Evolutionary conservation across 176 grass and related monocot genomes (phyloP).

Genomic region (Aechmea fasciata): DNA sequence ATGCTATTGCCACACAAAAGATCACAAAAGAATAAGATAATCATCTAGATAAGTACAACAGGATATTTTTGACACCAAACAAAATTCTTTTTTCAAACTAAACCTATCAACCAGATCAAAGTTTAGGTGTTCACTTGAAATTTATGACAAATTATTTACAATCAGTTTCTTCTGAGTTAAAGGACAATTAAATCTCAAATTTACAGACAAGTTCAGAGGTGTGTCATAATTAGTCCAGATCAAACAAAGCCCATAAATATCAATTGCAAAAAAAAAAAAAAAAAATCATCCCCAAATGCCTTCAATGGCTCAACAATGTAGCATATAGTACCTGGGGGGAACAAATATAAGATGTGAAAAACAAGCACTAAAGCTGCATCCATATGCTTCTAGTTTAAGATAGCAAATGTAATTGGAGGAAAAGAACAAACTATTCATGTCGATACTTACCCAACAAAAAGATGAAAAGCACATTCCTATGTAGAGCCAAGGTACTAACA

Average conservation of each 20-base stretch:
- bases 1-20: slow-evolving; percentile 45
- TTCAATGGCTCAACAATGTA: not conserved
- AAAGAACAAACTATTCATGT: slow-evolving; percentile 19
- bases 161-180: no score
- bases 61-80: not conserved
- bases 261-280: slow-evolving; percentile 7
- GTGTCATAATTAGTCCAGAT: no score
- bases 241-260: not conserved
- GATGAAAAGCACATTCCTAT: slow-evolving; percentile 99
- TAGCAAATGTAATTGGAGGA: not conserved
- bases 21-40: slow-evolving; percentile 5
- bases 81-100: not conserved
- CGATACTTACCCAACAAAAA: slow-evolving; percentile 81
- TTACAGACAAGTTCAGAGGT: no score
- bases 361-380: not conserved
- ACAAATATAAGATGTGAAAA: not conserved
- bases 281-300: slow-evolving; percentile 8
- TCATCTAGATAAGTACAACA: not conserved
- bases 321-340: no score
- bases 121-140: no score
- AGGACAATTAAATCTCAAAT: no score
- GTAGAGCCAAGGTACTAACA: slow-evolving; percentile 97
- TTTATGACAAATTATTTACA: no score
- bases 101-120: not conserved
- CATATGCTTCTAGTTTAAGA: not conserved